phyloP scores from a whole-genome alignment of 2,329 filamentous ascomycete species.

The Penicillium sp. region DNA sequence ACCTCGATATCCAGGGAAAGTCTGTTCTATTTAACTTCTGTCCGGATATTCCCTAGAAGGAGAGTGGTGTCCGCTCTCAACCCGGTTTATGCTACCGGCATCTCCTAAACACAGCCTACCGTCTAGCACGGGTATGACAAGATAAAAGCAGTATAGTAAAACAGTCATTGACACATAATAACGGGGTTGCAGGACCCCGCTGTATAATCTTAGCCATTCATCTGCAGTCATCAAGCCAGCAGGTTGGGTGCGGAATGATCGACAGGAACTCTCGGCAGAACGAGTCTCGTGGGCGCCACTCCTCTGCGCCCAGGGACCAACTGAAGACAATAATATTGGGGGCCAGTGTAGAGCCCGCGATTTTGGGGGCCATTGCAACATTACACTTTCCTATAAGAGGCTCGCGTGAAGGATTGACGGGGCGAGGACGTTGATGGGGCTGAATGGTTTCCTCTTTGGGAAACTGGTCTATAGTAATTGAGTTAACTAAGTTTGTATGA shows the following conservation, averaged over 20 bases:
- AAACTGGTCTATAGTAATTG: conserved; percentile 5
- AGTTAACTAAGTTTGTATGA: neutral
- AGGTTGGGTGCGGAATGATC: neutral
- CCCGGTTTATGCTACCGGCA: neutral
- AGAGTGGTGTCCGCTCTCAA: neutral
- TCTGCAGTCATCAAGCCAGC: neutral
- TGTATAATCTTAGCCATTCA: neutral
- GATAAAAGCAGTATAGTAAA: neutral
- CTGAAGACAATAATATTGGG: conserved; percentile 35
- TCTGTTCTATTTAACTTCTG: neutral
- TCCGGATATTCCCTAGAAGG: neutral
- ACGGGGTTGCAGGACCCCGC: neutral
- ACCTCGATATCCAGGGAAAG: neutral
- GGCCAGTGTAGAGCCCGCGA: neutral
- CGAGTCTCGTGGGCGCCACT: neutral
- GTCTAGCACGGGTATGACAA: neutral
- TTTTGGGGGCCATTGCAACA: conserved; percentile 1
- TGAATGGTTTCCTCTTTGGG: conserved; percentile 6
- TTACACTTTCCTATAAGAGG: neutral
- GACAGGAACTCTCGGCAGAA: neutral
- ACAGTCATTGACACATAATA: neutral
- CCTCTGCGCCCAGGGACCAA: neutral
- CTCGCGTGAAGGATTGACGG: neutral
- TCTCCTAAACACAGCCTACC: neutral
- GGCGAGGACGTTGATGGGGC: neutral